Percentiles rank a stretch among this genome's conserved stretches.
Conservation (phyloP, 352 stramenopile species). For the Phytophthora ohioensis region DNA sequence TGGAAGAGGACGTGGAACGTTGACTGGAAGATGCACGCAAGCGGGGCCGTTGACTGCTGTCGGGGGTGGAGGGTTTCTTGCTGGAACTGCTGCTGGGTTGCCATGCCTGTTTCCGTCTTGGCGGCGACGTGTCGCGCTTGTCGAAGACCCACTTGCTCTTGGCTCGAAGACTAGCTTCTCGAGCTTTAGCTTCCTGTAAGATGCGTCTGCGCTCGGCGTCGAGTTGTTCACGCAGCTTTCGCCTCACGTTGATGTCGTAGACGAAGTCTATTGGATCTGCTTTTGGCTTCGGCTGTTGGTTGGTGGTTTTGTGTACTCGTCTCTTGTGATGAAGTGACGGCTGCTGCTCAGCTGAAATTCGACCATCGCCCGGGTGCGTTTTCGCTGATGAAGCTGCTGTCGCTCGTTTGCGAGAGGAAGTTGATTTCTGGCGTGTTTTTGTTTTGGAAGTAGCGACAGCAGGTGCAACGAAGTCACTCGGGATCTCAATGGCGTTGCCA, state of each 20-base stretch:
- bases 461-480: slow-evolving; percentile 56
- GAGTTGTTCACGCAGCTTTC: slow-evolving; percentile 62
- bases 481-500: slow-evolving; percentile 43
- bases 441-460: background rate
- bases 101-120: slow-evolving; percentile 27
- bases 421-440: slow-evolving; percentile 20
- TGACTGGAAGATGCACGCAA: background rate
- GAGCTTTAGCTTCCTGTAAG: slow-evolving; percentile 33
- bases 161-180: slow-evolving; percentile 53
- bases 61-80: slow-evolving; percentile 1
- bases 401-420: slow-evolving; percentile 36
- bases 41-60: background rate
- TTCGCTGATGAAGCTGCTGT: slow-evolving; percentile 26
- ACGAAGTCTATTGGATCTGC: slow-evolving; percentile 66
- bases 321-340: slow-evolving; percentile 10
- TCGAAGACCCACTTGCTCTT: slow-evolving; percentile 60
- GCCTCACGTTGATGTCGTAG: slow-evolving; percentile 69
- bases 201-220: slow-evolving; percentile 56
- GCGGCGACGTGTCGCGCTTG: slow-evolving; percentile 14
- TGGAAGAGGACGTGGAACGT: slow-evolving; percentile 5
- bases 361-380: slow-evolving; percentile 5
- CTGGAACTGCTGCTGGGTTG: slow-evolving; percentile 8
- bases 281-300: slow-evolving; percentile 1
- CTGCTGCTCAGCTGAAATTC: slow-evolving; percentile 4
- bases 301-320: slow-evolving; percentile 2